These are phyloP conservation scores for Narthecium ossifragum DNA, from an alignment of 106 monocot species.

Conservation along the genomic window DNA sequence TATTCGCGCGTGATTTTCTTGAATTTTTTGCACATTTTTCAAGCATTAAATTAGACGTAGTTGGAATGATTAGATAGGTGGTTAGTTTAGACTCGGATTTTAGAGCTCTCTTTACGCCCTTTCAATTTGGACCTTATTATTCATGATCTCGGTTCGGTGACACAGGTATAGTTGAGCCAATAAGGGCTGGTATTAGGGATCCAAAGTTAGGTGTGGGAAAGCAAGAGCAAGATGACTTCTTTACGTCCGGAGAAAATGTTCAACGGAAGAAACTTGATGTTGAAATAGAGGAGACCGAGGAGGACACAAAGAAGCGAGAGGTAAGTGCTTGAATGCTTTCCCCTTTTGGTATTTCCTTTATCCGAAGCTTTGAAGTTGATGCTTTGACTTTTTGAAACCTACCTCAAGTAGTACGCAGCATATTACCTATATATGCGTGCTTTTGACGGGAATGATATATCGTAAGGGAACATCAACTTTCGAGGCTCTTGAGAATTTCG, in stretches of 20 bases:
- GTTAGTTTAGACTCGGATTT: no score
- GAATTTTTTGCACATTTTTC: not conserved
- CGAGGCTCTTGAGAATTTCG: slow-evolving; percentile 77
- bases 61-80: not conserved
- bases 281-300: slow-evolving; percentile 83
- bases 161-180: slow-evolving; percentile 90
- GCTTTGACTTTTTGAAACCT: slow-evolving; percentile 31
- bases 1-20: no score
- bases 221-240: slow-evolving; percentile 97
- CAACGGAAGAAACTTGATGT: slow-evolving; percentile 81
- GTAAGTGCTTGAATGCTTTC: slow-evolving; percentile 29
- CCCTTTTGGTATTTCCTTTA: slow-evolving; percentile 1
- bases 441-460: slow-evolving; percentile 51
- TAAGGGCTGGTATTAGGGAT: slow-evolving; percentile 89
- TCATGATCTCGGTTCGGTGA: no score
- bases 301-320: slow-evolving; percentile 83
- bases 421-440: slow-evolving; percentile 27
- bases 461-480: slow-evolving; percentile 63
- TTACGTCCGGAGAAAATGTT: slow-evolving; percentile 90
- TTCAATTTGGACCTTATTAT: no score
- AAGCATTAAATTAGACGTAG: no score
- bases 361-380: slow-evolving; percentile 25
- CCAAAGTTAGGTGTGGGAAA: slow-evolving; percentile 93
- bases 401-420: slow-evolving; percentile 41
- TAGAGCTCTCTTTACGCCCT: no score